Percentiles rank a stretch among this genome's conserved stretches.
phyloP scores from a whole-genome alignment of 2,329 filamentous ascomycete genomes.

The Cordyceps cicadae region DNA sequence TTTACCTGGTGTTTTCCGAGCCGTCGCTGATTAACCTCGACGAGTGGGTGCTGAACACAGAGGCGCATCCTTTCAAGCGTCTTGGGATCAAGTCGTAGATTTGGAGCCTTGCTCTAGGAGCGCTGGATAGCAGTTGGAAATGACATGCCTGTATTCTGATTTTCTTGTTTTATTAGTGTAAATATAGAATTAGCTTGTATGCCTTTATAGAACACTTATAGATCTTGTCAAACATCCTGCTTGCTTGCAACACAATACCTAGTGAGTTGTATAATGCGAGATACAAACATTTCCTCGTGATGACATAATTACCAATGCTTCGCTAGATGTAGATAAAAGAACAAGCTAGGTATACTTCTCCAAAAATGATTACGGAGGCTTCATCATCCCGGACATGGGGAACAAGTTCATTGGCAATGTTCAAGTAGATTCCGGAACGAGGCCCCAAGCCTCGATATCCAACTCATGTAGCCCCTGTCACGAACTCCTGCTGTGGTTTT shows the following conservation, averaged over 20 bases:
- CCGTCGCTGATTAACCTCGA: constrained; percentile 56
- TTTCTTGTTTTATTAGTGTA: not conserved
- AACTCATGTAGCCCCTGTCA: not conserved
- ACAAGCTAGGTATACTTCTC: too few species aligned
- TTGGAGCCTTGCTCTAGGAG: not conserved
- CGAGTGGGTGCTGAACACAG: constrained; percentile 56
- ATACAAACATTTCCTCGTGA: too few species aligned
- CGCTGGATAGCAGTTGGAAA: not conserved
- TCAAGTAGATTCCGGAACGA: not conserved
- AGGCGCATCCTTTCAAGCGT: constrained; percentile 38
- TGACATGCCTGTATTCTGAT: not conserved
- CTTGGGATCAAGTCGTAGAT: constrained; percentile 10
- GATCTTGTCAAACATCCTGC: too few species aligned
- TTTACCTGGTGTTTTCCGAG: constrained; percentile 63
- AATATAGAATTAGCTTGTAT: not conserved
- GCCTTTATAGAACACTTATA: not conserved
- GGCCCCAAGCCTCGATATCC: not conserved
- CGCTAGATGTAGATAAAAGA: not conserved
- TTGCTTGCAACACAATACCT: too few species aligned
- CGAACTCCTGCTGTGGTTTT: not conserved
- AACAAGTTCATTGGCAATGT: too few species aligned
- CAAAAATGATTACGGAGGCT: too few species aligned
- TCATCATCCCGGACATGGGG: too few species aligned
- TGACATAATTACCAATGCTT: not conserved
- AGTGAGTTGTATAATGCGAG: too few species aligned